Conservation (phyloP, 441 rosid species). For the Pelargonium australe region DNA sequence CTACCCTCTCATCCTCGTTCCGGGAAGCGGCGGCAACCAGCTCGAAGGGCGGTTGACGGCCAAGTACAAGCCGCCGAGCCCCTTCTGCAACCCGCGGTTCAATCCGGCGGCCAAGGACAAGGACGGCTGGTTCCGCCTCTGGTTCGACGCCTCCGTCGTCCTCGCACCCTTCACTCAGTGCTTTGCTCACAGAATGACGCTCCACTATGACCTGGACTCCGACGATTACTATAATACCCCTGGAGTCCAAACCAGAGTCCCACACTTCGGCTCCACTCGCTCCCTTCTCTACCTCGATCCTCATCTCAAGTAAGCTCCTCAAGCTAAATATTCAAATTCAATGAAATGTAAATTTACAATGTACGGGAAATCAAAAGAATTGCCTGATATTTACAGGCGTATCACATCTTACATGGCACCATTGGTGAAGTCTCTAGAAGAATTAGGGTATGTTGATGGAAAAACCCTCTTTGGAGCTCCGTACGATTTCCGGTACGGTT, state of each 20-base stretch:
- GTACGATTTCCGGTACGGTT: conserved; percentile 73
- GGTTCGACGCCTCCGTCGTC: conserved; percentile 71
- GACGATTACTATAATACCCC: conserved; percentile 76
- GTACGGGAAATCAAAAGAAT: too few relatives aligned
- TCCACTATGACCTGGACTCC: conserved; percentile 42
- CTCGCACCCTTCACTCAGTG: conserved; percentile 67
- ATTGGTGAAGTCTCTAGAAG: conserved; percentile 51
- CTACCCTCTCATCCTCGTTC: conserved; percentile 62
- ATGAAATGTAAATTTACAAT: too few relatives aligned
- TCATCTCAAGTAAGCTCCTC: conserved; percentile 49
- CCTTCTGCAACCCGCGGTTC: conserved; percentile 47
- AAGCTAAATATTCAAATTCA: not conserved
- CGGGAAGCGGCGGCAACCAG: conserved; percentile 88
- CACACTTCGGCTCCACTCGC: conserved; percentile 56
- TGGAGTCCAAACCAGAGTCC: conserved; percentile 63
- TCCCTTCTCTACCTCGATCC: conserved; percentile 72
- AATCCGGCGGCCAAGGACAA: conserved; percentile 40
- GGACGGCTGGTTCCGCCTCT: conserved; percentile 80
- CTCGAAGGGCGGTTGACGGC: conserved; percentile 60
- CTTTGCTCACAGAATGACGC: conserved; percentile 67
- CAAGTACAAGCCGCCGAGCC: conserved; percentile 44
- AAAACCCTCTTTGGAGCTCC: conserved; percentile 71
- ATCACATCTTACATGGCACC: conserved; percentile 61
- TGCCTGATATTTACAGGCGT: conserved; percentile 32
- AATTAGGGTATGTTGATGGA: conserved; percentile 49